These are phyloP conservation scores for Suhomyces choctaworum DNA, from an alignment of 1,139 yeast genomes.

Conservation along the genomic window DNA sequence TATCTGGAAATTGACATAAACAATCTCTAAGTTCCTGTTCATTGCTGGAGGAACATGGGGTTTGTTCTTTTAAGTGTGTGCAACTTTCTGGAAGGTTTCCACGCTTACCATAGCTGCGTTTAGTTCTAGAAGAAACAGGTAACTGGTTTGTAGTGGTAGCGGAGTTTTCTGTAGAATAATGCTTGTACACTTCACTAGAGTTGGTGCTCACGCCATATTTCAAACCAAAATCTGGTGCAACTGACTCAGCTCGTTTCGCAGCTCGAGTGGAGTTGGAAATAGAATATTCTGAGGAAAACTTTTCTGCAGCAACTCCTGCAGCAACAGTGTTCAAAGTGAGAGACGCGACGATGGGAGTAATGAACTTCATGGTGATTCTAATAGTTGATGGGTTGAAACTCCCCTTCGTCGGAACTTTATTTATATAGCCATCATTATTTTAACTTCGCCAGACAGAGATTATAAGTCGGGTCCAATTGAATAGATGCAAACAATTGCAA, in stretches of 20 bases:
- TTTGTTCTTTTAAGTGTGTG: neutral
- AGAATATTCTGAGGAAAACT: neutral
- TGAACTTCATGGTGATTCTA: no score
- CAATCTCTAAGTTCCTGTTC: constrained; percentile 2
- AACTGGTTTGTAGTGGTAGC: neutral
- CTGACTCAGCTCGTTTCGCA: no score
- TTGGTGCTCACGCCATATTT: neutral
- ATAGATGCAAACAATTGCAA: no score
- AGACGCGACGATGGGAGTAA: no score
- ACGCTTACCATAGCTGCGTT: neutral
- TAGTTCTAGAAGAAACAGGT: neutral
- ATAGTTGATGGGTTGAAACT: no score
- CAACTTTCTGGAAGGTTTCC: constrained; percentile 1
- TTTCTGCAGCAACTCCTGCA: no score
- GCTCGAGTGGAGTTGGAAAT: neutral
- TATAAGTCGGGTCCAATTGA: no score
- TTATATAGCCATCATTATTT: no score
- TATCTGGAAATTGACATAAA: neutral
- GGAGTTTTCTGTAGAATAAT: neutral
- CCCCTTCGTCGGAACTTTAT: no score
- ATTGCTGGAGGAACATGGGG: neutral
- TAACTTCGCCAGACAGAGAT: no score
- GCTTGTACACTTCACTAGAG: neutral
- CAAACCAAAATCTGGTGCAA: no score
- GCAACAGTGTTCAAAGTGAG: no score